phyloP scores from a whole-genome alignment of 768 basidiomycete species.

The Suillus luteus region DNA sequence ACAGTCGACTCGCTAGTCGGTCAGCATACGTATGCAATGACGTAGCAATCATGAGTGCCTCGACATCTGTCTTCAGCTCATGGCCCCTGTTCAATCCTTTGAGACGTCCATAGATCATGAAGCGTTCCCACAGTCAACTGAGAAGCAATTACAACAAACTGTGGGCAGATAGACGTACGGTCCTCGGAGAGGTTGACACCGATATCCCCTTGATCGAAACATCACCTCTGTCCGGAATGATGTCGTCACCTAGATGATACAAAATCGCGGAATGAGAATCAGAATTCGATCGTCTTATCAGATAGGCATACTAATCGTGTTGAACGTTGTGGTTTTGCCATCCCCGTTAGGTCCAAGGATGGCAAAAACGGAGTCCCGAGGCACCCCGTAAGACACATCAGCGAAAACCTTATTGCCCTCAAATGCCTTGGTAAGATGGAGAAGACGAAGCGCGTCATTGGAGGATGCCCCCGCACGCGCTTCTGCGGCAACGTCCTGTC shows the following conservation, averaged over 20 bases:
- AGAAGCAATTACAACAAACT: slow-evolving; percentile 80
- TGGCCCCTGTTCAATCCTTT: slow-evolving; percentile 60
- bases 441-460: slow-evolving; percentile 51
- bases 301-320: slow-evolving; percentile 66
- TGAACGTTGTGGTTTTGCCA: slow-evolving; percentile 82
- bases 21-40: slow-evolving; percentile 63
- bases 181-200: slow-evolving; percentile 61
- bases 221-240: slow-evolving; percentile 68
- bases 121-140: slow-evolving; percentile 81
- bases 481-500: slow-evolving; percentile 58
- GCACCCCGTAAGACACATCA: slow-evolving; percentile 69
- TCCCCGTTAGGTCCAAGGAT: slow-evolving; percentile 83
- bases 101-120: slow-evolving; percentile 69
- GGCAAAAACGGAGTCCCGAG: slow-evolving; percentile 66
- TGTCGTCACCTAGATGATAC: slow-evolving; percentile 56
- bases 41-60: slow-evolving; percentile 58
- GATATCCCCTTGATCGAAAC: slow-evolving; percentile 68
- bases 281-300: not conserved
- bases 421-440: slow-evolving; percentile 66
- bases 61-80: slow-evolving; percentile 55
- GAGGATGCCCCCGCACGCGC: slow-evolving; percentile 42
- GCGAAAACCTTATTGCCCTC: slow-evolving; percentile 62
- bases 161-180: slow-evolving; percentile 75
- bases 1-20: slow-evolving; percentile 71
- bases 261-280: not conserved